Evolutionary conservation across 495 filamentous ascomycete genomes (phyloP).

Genomic region (Clavariopsis aquatica): DNA sequence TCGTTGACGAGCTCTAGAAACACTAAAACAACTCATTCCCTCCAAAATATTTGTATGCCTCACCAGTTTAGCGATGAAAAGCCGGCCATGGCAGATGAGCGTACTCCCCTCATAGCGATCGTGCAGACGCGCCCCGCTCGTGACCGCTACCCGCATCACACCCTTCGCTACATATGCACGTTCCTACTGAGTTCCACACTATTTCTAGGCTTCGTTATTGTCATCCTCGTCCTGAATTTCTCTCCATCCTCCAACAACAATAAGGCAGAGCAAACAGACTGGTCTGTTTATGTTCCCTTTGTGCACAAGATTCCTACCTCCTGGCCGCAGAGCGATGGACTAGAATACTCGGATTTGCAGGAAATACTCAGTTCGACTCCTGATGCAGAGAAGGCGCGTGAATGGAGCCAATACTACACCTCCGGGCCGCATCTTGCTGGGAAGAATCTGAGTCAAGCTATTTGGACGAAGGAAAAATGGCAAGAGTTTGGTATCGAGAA

Average conservation of each 20-base stretch:
- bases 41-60: not conserved
- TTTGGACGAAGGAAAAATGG: constrained; percentile 88
- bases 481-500: constrained; percentile 76
- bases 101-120: constrained; percentile 62
- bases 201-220: constrained; percentile 59
- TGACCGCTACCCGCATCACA: constrained; percentile 67
- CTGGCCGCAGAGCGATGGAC: constrained; percentile 45
- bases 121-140: constrained; percentile 55
- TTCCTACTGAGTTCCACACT: constrained; percentile 60
- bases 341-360: constrained; percentile 65
- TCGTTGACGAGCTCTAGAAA: not conserved
- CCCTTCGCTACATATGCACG: constrained; percentile 71
- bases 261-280: constrained; percentile 5
- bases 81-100: constrained; percentile 55
- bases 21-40: not conserved
- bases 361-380: constrained; percentile 72
- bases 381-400: constrained; percentile 62
- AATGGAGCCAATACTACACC: constrained; percentile 93
- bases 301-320: constrained; percentile 47
- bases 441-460: constrained; percentile 80
- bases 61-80: constrained; percentile 23
- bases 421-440: constrained; percentile 84
- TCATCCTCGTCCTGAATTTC: constrained; percentile 57
- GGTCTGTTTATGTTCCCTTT: constrained; percentile 47
- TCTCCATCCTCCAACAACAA: constrained; percentile 35